Conservation (phyloP, 2,329 filamentous ascomycete species). For the Zelopaecilomyces penicillatus region DNA sequence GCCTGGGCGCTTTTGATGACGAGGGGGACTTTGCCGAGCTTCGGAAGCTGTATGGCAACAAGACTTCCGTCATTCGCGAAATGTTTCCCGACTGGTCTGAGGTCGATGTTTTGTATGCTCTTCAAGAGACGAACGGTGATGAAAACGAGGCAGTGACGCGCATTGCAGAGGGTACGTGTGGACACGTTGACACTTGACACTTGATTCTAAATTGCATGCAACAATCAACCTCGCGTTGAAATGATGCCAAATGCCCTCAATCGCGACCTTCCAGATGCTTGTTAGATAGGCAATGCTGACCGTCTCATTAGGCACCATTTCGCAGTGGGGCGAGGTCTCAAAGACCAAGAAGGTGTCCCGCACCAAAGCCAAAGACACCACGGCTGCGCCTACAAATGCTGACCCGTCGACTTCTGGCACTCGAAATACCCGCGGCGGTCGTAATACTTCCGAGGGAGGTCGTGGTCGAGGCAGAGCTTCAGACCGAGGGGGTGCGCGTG, state of each 20-base stretch:
- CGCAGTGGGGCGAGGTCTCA: slow-evolving; percentile 78
- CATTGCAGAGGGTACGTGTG: slow-evolving; percentile 70
- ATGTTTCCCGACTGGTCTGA: slow-evolving; percentile 95
- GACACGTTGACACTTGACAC: slow-evolving; percentile 37
- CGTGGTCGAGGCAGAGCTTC: slow-evolving; percentile 55
- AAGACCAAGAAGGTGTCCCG: slow-evolving; percentile 71
- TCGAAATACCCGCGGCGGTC: slow-evolving; percentile 51
- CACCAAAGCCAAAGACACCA: slow-evolving; percentile 61
- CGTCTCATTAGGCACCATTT: slow-evolving; percentile 54
- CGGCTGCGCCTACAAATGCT: slow-evolving; percentile 40
- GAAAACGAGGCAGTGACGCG: slow-evolving; percentile 65
- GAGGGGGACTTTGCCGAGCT: slow-evolving; percentile 86
- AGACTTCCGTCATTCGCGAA: slow-evolving; percentile 77
- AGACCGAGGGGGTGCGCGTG: slow-evolving; percentile 50
- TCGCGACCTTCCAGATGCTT: too few species aligned
- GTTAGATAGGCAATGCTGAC: slow-evolving; percentile 9
- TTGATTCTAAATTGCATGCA: slow-evolving; percentile 12
- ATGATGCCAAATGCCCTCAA: too few species aligned
- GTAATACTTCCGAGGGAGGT: slow-evolving; percentile 51
- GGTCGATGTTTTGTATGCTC: slow-evolving; percentile 84
- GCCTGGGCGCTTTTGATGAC: slow-evolving; percentile 58
- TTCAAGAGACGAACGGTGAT: slow-evolving; percentile 81
- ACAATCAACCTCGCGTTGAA: neutral
- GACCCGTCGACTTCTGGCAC: slow-evolving; percentile 35
- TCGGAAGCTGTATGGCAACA: slow-evolving; percentile 77